These are phyloP conservation scores for Penicillium capsulatum DNA, from an alignment of 2,329 filamentous ascomycete species.

Conservation along the genomic window DNA sequence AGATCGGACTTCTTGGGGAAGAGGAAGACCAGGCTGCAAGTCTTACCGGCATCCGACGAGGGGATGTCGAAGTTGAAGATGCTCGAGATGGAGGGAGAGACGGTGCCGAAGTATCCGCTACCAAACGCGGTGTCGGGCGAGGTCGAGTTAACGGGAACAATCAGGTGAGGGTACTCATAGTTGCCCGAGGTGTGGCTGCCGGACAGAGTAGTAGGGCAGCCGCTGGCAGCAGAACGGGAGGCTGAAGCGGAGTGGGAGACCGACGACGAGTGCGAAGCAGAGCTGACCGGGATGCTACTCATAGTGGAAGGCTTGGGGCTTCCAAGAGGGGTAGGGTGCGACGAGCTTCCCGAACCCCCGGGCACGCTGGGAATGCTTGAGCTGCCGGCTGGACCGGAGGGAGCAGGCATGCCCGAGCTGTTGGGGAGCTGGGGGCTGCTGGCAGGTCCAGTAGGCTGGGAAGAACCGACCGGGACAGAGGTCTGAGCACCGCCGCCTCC, in stretches of 20 bases:
- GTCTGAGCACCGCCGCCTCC: no score
- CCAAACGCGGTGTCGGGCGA: slow-evolving; percentile 52
- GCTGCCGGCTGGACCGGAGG: background rate
- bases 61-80: slow-evolving; percentile 70
- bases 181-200: slow-evolving; percentile 29
- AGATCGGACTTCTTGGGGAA: slow-evolving; percentile 56
- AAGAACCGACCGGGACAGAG: background rate
- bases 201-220: slow-evolving; percentile 45
- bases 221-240: slow-evolving; percentile 16
- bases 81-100: slow-evolving; percentile 51
- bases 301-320: slow-evolving; percentile 1
- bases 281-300: slow-evolving; percentile 8
- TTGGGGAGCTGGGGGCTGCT: background rate
- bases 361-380: background rate
- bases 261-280: slow-evolving; percentile 12
- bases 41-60: slow-evolving; percentile 50
- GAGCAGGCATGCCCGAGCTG: no score
- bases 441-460: slow-evolving; percentile 8
- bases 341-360: background rate
- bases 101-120: slow-evolving; percentile 53
- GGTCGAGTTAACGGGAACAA: slow-evolving; percentile 56
- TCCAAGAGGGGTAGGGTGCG: background rate
- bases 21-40: slow-evolving; percentile 63
- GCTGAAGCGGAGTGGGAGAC: slow-evolving; percentile 10
- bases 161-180: slow-evolving; percentile 59